phyloP scores from a whole-genome alignment of 2,329 filamentous ascomycete genomes.

The Claviceps africana region DNA sequence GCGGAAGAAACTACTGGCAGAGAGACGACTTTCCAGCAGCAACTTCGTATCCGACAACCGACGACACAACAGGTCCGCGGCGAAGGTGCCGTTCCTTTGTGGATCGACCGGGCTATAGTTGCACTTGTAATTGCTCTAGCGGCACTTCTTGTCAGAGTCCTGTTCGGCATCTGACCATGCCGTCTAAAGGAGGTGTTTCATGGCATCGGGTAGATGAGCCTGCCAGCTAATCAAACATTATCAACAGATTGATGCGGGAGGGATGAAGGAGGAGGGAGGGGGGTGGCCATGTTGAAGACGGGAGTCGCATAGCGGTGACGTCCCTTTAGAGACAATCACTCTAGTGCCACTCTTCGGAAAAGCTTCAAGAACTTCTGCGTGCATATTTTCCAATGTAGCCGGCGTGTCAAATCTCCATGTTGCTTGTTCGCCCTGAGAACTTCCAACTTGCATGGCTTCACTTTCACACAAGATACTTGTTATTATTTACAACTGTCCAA shows the following conservation, averaged over 20 bases:
- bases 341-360: not conserved
- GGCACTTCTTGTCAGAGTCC: constrained; percentile 51
- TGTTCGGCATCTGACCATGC: constrained; percentile 15
- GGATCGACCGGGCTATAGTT: constrained; percentile 72
- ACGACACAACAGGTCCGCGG: constrained; percentile 6
- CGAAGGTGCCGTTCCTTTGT: constrained; percentile 45
- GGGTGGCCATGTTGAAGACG: not conserved
- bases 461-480: not conserved
- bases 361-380: not conserved
- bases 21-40: not conserved
- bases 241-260: not conserved
- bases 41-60: constrained; percentile 5
- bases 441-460: not conserved
- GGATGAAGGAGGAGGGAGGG: too few relatives aligned
- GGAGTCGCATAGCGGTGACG: not conserved
- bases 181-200: not conserved
- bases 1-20: not conserved
- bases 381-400: not conserved
- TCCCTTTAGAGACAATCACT: not conserved
- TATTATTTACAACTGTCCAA: not conserved
- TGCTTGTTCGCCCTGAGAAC: not conserved
- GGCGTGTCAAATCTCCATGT: not conserved
- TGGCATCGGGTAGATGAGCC: not conserved
- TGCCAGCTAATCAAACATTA: not conserved
- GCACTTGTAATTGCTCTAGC: constrained; percentile 55